Evolutionary conservation across 305 asterid species (phyloP).

Genomic region (Rubia peregrina): DNA sequence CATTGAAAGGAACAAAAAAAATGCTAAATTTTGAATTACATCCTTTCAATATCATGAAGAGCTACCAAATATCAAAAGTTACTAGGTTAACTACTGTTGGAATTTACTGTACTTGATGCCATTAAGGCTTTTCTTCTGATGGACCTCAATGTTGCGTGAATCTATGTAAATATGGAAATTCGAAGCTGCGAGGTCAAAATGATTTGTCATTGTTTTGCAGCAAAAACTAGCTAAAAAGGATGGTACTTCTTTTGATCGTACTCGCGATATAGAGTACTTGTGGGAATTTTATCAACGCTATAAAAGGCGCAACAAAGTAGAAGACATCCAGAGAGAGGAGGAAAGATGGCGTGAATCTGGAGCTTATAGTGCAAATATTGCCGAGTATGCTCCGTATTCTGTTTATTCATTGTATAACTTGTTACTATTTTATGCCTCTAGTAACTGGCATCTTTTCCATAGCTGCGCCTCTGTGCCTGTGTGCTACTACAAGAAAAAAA

Average conservation of each 20-base stretch:
- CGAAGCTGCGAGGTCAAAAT: background rate
- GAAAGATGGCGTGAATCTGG: conserved; percentile 88
- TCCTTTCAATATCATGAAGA: background rate
- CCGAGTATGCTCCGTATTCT: conserved; percentile 48
- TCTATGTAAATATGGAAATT: background rate
- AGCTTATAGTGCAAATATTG: conserved; percentile 56
- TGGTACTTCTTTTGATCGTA: conserved; percentile 71
- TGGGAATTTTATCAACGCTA: conserved; percentile 90
- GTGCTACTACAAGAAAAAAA: too few species aligned
- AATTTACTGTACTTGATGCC: background rate
- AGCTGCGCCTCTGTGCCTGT: background rate
- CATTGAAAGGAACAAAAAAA: background rate
- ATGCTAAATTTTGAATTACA: background rate
- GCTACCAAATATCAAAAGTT: background rate
- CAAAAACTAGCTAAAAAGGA: conserved; percentile 90
- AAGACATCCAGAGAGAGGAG: conserved; percentile 84
- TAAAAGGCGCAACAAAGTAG: conserved; percentile 79
- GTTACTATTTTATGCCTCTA: conserved; percentile 17
- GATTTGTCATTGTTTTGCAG: conserved; percentile 34
- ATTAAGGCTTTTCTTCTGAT: background rate
- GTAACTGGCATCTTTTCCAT: background rate
- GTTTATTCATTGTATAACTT: conserved; percentile 13
- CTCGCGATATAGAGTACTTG: conserved; percentile 71
- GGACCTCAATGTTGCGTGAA: background rate
- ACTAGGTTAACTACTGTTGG: background rate